Conservation (phyloP, 2,329 filamentous ascomycete species). For the Thielaviopsis populi region DNA sequence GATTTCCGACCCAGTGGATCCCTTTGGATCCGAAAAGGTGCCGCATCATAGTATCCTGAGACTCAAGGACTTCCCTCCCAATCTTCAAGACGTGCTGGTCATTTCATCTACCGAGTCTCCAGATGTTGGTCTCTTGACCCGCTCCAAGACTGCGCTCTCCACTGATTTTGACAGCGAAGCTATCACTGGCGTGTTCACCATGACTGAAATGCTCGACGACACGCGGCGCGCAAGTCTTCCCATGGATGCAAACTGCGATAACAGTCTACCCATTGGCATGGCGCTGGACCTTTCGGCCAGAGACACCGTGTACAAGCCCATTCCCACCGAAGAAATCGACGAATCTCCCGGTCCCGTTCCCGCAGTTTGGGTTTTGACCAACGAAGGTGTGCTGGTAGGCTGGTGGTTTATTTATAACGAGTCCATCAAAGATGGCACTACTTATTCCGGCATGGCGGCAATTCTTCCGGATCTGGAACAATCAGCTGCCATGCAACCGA, state of each 20-base stretch:
- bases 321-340: slow-evolving; percentile 58
- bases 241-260: slow-evolving; percentile 44
- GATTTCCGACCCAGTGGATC: slow-evolving; percentile 56
- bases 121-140: slow-evolving; percentile 65
- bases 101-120: slow-evolving; percentile 66
- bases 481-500: slow-evolving; percentile 20
- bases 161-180: slow-evolving; percentile 42
- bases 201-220: slow-evolving; percentile 58
- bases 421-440: slow-evolving; percentile 57
- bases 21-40: slow-evolving; percentile 49
- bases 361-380: slow-evolving; percentile 69
- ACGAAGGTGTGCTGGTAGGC: slow-evolving; percentile 67
- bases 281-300: slow-evolving; percentile 71
- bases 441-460: slow-evolving; percentile 53
- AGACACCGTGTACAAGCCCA: slow-evolving; percentile 63
- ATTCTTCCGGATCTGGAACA: slow-evolving; percentile 26
- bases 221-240: slow-evolving; percentile 61
- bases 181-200: slow-evolving; percentile 55
- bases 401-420: slow-evolving; percentile 94
- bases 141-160: slow-evolving; percentile 53
- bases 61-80: slow-evolving; percentile 64
- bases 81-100: slow-evolving; percentile 67
- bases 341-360: slow-evolving; percentile 70
- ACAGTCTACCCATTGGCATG: slow-evolving; percentile 66
- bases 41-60: slow-evolving; percentile 68